Evolutionary conservation across 768 basidiomycete genomes (phyloP), one percentile per base, ranked within the genome.

Genomic region (Lactifluus pinguis): DNA sequence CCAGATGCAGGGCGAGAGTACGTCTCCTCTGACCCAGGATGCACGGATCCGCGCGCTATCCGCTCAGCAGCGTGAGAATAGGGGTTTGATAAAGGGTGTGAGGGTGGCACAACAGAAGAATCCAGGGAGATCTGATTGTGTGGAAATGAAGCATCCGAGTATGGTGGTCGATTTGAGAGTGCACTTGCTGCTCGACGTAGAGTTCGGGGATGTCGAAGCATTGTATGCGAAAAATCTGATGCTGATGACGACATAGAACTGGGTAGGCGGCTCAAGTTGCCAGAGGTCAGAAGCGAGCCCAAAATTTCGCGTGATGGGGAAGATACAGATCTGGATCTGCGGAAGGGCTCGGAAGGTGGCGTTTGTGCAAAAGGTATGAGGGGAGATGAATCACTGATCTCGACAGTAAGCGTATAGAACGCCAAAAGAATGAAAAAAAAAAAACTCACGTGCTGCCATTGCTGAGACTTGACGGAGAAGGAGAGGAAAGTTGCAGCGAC

Each of bases 101-200:
- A 29, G 19, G 34, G 15, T 19, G 39, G 14, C 53, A 49, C n/a
- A 47, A n/a, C 15, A 30, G 30, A 30, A 9, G 44, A 19, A 49
- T 53, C n/a, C 5, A 29, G 5, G 50, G 34, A n/a, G 15, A 4
- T 25, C 14, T 32, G 44, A n/a, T 30, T 14, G 8, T 29, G 13
- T 57, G n/a, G 60, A 17, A 19, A 38, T 15, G 55, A 21, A 10
- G 42, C 2, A 9, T 9, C 19, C 8, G 19, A 21, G n/a, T 29
- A 25, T n/a, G 55, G 21, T 19, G 25, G 13, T 39, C 25, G 21
- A 41, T 36, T 17, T 30, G 61, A 57, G 30, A 36, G 32, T 38
- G 42, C 44, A 2, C 63, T 64, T 36, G 55, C 49, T 13, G 38
- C 34, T 51, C 63, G 54, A 52, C 45, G 63, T 19, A 57, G 63